These are phyloP conservation scores for Talaromyces amestolkiae DNA, from an alignment of 2,329 filamentous ascomycete genomes.

Conservation along the genomic window DNA sequence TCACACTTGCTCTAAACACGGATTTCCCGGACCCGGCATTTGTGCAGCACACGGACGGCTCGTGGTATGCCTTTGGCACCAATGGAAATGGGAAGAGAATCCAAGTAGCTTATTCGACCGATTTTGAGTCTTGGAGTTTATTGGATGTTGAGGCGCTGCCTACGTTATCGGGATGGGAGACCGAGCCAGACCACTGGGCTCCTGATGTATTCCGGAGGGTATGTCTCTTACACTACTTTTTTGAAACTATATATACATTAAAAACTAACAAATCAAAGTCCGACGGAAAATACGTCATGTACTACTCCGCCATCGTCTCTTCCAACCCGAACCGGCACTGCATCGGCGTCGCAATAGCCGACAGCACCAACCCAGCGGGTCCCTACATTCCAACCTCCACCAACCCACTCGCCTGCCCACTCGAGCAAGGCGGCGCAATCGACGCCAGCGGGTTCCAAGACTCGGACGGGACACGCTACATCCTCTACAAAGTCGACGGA, in stretches of 20 bases:
- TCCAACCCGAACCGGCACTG: slow-evolving; percentile 51
- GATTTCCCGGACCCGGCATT: slow-evolving; percentile 48
- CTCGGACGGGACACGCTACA: slow-evolving; percentile 53
- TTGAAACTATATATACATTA: slow-evolving; percentile 6
- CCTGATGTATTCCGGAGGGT: slow-evolving; percentile 57
- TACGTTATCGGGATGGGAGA: slow-evolving; percentile 53
- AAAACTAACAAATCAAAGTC: slow-evolving; percentile 24
- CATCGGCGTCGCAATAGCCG: slow-evolving; percentile 56
- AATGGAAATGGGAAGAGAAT: slow-evolving; percentile 52
- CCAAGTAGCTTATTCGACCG: slow-evolving; percentile 53
- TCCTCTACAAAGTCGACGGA: slow-evolving; percentile 66
- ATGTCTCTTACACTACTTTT: slow-evolving; percentile 19
- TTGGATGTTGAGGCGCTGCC: slow-evolving; percentile 57
- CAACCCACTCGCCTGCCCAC: slow-evolving; percentile 54
- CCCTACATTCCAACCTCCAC: slow-evolving; percentile 51
- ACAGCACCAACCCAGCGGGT: slow-evolving; percentile 43
- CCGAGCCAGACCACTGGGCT: slow-evolving; percentile 57
- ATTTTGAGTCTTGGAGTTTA: slow-evolving; percentile 50
- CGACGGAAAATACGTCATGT: slow-evolving; percentile 58
- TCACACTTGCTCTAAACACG: slow-evolving; percentile 31
- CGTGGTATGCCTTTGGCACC: slow-evolving; percentile 60
- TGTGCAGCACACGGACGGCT: slow-evolving; percentile 46
- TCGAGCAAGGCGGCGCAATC: slow-evolving; percentile 59
- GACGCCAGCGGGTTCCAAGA: slow-evolving; percentile 62
- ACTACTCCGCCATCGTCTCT: slow-evolving; percentile 55